A percentile compares a stretch with the other conserved stretches of the same genome.
phyloP scores from a whole-genome alignment of 352 stramenopile genomes.

The Elongisporangium anandrum region DNA sequence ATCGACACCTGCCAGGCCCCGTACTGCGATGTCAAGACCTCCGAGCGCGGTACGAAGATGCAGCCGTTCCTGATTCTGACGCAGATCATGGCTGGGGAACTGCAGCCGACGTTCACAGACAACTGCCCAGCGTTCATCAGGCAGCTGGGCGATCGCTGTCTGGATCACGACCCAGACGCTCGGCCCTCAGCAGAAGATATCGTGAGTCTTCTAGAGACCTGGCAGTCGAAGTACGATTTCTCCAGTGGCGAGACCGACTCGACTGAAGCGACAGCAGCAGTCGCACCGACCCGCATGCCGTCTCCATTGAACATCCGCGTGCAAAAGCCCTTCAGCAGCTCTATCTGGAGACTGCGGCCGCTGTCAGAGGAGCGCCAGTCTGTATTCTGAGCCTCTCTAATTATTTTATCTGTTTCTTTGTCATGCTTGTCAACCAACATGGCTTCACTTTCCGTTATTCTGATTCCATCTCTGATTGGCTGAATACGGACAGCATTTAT shows the following conservation, averaged over 20 bases:
- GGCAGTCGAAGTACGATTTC: neutral
- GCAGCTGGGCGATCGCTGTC: constrained; percentile 30
- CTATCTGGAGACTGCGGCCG: neutral
- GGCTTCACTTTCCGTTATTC: neutral
- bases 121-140: constrained; percentile 34
- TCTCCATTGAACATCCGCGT: neutral
- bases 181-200: constrained; percentile 33
- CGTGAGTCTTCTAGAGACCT: constrained; percentile 27
- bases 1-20: neutral
- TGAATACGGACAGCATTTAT: neutral
- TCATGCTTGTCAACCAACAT: neutral
- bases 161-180: constrained; percentile 33
- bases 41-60: constrained; percentile 17
- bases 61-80: constrained; percentile 50
- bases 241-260: neutral
- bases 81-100: constrained; percentile 29
- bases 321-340: neutral
- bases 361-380: neutral
- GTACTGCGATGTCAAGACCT: constrained; percentile 10
- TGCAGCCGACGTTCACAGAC: constrained; percentile 34
- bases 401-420: neutral
- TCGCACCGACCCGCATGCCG: neutral
- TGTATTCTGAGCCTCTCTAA: neutral
- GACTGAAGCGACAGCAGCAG: neutral
- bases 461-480: neutral